Evolutionary conservation across 805 yeast species (phyloP).

Genomic region (Kodamaea hsintzibuensis): DNA sequence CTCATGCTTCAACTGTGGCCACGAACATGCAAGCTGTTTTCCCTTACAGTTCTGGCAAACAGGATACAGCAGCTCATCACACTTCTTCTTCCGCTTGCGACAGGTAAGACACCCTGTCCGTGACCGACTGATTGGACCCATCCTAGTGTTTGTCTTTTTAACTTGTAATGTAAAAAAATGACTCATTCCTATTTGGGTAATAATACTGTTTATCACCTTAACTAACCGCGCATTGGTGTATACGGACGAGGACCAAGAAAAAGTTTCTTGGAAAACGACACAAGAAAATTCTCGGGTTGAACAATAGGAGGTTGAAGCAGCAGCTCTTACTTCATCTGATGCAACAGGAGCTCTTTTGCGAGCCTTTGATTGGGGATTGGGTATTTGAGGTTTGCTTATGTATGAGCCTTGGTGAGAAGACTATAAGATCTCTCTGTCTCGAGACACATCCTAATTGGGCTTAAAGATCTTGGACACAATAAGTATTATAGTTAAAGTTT

Average conservation of each 20-base stretch:
- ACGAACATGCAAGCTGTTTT: conserved; percentile 23
- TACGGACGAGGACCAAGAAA: background rate
- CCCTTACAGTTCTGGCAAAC: conserved; percentile 26
- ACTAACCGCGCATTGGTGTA: conserved; percentile 32
- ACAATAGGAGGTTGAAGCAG: background rate
- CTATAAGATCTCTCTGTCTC: no score
- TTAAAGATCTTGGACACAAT: no score
- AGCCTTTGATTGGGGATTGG: no score
- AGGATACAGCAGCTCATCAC: conserved; percentile 35
- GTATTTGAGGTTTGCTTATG: no score
- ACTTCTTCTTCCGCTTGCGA: conserved; percentile 52
- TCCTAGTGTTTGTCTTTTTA: conserved; percentile 4
- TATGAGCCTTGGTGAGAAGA: no score
- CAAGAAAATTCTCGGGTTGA: background rate
- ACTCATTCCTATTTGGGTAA: conserved; percentile 32
- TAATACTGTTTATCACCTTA: conserved; percentile 1
- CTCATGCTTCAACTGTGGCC: conserved; percentile 28
- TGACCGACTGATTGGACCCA: conserved; percentile 20
- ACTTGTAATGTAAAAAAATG: conserved; percentile 14
- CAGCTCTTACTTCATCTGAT: background rate
- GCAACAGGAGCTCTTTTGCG: no score
- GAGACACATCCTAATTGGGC: no score
- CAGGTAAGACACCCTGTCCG: conserved; percentile 55
- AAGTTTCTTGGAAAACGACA: background rate
- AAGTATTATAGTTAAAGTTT: no score